Percentiles rank a stretch among this genome's conserved stretches.
These are phyloP conservation scores for Blastocystis sp. DNA, from an alignment of 352 stramenopile genomes.

Conservation along the genomic window DNA sequence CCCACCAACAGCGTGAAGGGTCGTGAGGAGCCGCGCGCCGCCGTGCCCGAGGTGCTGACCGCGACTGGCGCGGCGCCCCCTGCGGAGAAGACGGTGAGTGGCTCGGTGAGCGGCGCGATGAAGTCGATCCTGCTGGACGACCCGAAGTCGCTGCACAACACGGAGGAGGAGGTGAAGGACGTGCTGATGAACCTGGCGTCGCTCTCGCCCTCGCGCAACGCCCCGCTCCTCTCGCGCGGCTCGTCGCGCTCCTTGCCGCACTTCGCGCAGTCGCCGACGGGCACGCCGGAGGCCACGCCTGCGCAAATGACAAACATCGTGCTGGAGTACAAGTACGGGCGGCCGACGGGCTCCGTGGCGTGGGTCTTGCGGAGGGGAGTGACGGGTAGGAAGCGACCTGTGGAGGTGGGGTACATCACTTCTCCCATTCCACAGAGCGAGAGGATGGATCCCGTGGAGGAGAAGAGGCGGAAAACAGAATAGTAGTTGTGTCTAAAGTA, in stretches of 20 bases:
- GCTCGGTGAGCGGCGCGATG: neutral
- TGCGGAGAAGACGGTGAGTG: neutral
- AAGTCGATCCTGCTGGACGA: neutral
- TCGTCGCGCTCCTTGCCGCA: neutral
- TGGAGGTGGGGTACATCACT: neutral
- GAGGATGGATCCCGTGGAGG: neutral
- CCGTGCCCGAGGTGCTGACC: neutral
- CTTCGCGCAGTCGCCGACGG: neutral
- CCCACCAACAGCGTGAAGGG: too few species aligned
- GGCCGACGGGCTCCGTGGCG: neutral
- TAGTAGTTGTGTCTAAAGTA: neutral
- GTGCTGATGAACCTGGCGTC: conserved; percentile 6
- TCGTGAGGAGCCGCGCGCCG: neutral
- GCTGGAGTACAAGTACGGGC: neutral
- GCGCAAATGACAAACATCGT: neutral
- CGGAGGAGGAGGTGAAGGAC: conserved; percentile 47
- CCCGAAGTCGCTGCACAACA: conserved; percentile 21
- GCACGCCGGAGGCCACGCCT: neutral
- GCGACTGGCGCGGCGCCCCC: neutral
- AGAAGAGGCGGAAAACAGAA: neutral
- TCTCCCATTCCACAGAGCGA: neutral
- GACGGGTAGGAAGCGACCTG: neutral
- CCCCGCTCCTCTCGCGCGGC: neutral
- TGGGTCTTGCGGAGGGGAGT: neutral
- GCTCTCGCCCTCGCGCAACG: neutral